Evolutionary conservation across 1,139 yeast species (phyloP).

Genomic region (Taphrina pruni): DNA sequence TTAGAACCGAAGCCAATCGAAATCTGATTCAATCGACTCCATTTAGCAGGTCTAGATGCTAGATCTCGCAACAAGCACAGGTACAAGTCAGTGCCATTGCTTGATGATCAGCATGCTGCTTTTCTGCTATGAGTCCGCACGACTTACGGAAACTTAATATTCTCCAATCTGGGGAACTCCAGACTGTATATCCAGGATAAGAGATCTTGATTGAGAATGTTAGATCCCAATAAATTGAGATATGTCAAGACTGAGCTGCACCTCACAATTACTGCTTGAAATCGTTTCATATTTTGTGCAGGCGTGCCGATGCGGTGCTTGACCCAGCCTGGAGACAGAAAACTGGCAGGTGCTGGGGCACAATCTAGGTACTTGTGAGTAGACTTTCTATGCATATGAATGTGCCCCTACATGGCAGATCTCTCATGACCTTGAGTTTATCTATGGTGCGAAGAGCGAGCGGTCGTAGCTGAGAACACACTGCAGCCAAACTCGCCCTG

Average conservation of each 20-base stretch:
- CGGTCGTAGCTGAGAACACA: slow-evolving; percentile 12
- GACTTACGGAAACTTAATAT: slow-evolving; percentile 32
- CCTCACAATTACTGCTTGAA: slow-evolving; percentile 15
- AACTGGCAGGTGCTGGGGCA: slow-evolving; percentile 35
- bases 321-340: slow-evolving; percentile 34
- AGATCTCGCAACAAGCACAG: slow-evolving; percentile 28
- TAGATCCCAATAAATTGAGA: slow-evolving; percentile 35
- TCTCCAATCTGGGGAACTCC: slow-evolving; percentile 27
- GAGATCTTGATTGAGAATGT: slow-evolving; percentile 30
- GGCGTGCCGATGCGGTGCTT: slow-evolving; percentile 21
- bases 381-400: no score
- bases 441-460: slow-evolving; percentile 16
- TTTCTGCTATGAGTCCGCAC: neutral
- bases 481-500: slow-evolving; percentile 20
- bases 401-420: slow-evolving; percentile 23
- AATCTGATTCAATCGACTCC: slow-evolving; percentile 17
- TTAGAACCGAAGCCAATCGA: slow-evolving; percentile 40
- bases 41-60: slow-evolving; percentile 24
- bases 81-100: slow-evolving; percentile 25
- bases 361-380: slow-evolving; percentile 10
- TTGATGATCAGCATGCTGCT: neutral
- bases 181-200: slow-evolving; percentile 32
- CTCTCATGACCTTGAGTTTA: slow-evolving; percentile 39
- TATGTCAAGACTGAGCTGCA: slow-evolving; percentile 31
- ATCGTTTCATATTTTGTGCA: slow-evolving; percentile 6